phyloP scores from a whole-genome alignment of 352 stramenopile genomes.

The Pythium inflatum region DNA sequence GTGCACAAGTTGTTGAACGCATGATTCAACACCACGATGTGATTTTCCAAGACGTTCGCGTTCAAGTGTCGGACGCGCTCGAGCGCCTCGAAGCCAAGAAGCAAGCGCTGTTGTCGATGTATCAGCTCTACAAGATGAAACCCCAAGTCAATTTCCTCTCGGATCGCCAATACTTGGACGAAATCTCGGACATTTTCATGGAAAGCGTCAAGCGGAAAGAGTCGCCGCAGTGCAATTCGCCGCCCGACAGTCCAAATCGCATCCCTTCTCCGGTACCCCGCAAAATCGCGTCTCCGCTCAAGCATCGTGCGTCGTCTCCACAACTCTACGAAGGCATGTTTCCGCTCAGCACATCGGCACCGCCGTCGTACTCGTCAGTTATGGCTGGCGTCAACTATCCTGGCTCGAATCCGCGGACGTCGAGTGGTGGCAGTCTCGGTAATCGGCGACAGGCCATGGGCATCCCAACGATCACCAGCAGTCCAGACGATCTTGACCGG shows the following conservation, averaged over 20 bases:
- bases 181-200: conserved; percentile 63
- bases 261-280: conserved; percentile 28
- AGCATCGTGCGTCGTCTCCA: conserved; percentile 36
- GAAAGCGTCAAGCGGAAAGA: conserved; percentile 43
- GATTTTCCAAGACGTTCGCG: conserved; percentile 76
- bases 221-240: conserved; percentile 20
- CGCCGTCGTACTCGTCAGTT: conserved; percentile 10
- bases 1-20: conserved; percentile 72
- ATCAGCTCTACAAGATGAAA: conserved; percentile 71
- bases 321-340: conserved; percentile 30
- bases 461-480: conserved; percentile 30
- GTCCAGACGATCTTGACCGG: conserved; percentile 36
- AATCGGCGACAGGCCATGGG: conserved; percentile 40
- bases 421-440: conserved; percentile 32
- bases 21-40: conserved; percentile 78
- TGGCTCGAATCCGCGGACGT: conserved; percentile 12
- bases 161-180: conserved; percentile 65
- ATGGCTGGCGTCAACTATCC: conserved; percentile 5
- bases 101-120: conserved; percentile 58
- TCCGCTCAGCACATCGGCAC: conserved; percentile 23
- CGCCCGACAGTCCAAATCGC: conserved; percentile 29
- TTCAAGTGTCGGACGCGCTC: conserved; percentile 66
- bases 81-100: conserved; percentile 72
- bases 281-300: conserved; percentile 29
- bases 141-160: conserved; percentile 70